These are phyloP conservation scores for Raddia guianensis DNA, from an alignment of 176 grass and related monocot species.

Conservation along the genomic window DNA sequence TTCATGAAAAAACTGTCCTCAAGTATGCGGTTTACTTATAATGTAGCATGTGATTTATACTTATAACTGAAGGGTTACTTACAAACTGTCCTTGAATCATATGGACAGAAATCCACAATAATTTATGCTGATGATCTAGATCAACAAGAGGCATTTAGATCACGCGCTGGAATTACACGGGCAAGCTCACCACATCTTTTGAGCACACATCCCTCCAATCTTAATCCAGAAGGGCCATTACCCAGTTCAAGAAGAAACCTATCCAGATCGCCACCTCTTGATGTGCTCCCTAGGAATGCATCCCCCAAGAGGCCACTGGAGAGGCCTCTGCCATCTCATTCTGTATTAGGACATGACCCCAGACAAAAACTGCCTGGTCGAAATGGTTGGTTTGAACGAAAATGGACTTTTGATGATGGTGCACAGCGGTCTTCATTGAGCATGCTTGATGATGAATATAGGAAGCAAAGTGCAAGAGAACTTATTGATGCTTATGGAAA, in stretches of 20 bases:
- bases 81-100: conserved; percentile 44
- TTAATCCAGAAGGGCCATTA: conserved; percentile 43
- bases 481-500: conserved; percentile 98
- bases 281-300: conserved; percentile 47
- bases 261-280: conserved; percentile 69
- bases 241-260: conserved; percentile 57
- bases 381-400: conserved; percentile 51
- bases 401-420: conserved; percentile 46
- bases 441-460: conserved; percentile 69
- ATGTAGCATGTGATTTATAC: conserved; percentile 25
- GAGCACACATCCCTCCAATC: conserved; percentile 27
- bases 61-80: conserved; percentile 30
- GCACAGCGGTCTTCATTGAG: conserved; percentile 29
- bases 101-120: conserved; percentile 49
- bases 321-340: conserved; percentile 56
- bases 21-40: background rate
- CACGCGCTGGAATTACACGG: conserved; percentile 39
- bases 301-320: conserved; percentile 54
- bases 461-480: conserved; percentile 75
- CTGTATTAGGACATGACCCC: conserved; percentile 46
- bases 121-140: conserved; percentile 57
- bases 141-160: conserved; percentile 52
- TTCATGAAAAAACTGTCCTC: conserved; percentile 18
- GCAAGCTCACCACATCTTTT: conserved; percentile 38
- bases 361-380: conserved; percentile 50